A percentile compares a stretch with the other conserved stretches of the same genome.
These are phyloP conservation scores for Termitomyces sp. DNA, from an alignment of 768 basidiomycete genomes.

Conservation along the genomic window DNA sequence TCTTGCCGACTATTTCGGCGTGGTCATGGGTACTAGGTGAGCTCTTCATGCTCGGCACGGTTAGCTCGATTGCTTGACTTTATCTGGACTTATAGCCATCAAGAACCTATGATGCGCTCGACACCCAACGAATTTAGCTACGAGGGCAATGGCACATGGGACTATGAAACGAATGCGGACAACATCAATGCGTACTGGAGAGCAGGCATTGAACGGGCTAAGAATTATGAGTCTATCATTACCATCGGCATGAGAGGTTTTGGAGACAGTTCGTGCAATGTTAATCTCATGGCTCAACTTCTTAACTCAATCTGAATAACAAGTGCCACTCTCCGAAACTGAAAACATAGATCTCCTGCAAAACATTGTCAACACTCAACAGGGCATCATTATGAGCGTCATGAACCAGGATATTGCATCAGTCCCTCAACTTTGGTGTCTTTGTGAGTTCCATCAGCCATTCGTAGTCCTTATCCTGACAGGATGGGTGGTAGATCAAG, in stretches of 20 bases:
- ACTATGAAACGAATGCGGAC: slow-evolving; percentile 50
- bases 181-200: slow-evolving; percentile 59
- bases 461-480: neutral
- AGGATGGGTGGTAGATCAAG: slow-evolving; percentile 32
- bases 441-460: slow-evolving; percentile 34
- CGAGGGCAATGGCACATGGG: slow-evolving; percentile 54
- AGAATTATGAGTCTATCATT: slow-evolving; percentile 55
- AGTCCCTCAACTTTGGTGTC: slow-evolving; percentile 64
- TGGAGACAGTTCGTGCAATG: slow-evolving; percentile 38
- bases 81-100: slow-evolving; percentile 34
- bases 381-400: slow-evolving; percentile 46
- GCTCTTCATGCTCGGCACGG: neutral
- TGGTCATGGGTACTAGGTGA: slow-evolving; percentile 67
- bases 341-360: slow-evolving; percentile 48
- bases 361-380: slow-evolving; percentile 54
- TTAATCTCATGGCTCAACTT: neutral
- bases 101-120: slow-evolving; percentile 76
- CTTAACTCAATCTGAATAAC: neutral
- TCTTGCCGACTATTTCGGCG: slow-evolving; percentile 56
- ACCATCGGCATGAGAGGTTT: slow-evolving; percentile 68
- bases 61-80: neutral
- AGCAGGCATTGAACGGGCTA: slow-evolving; percentile 51
- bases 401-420: slow-evolving; percentile 37
- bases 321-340: slow-evolving; percentile 47
- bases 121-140: slow-evolving; percentile 61